Evolutionary conservation across 805 yeast genomes (phyloP), one percentile per base, ranked within the genome.

Genomic region (Barnettozyma vustinii): DNA sequence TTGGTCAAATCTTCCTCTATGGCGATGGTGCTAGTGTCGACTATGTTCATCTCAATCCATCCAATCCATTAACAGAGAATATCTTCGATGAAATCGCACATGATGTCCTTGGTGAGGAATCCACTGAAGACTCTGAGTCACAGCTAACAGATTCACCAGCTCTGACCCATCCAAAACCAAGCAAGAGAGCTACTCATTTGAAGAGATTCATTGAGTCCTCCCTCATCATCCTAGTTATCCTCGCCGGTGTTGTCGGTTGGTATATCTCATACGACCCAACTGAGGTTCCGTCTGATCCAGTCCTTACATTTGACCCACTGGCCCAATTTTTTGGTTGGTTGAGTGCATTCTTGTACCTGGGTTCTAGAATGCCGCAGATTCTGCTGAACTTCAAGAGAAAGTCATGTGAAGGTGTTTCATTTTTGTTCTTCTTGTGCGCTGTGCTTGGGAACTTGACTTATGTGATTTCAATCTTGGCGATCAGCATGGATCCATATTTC

Each of bases 381-480:
- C 65, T 88, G 50, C 74, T 92, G 52, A 94, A 94, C 68, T 88
- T 76, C 62, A 75, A 83, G 64, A 77, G 97, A 61, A 91, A 90
- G 68, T 85, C 96, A 2, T 90, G 97, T 64, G 98, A 94, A 53
- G 98, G 98, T 21, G 87, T 92, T 44, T 88, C 96, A 10, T 88
- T 94, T 61, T 75, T 92, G 74, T 92, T 94, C 68, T 92, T 92
- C 69, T 70, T 94, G 20, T 92, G 94, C 74, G 98, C 99, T 19
- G 90, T 97, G 65, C 71, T 92, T 49, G 99, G 99, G 42, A 94
- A 92, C 64, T 72, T 87, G 61, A 88, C 97, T 1, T 94, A 90
- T 59, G 96, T 94, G 37, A 76, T 87, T 13, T 85, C 96, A 10
- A 92, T 92, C 46, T 70, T 92, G 44, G 79, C 86, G 41, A 83